A percentile compares a stretch with the other conserved stretches of the same genome.
These are phyloP conservation scores for Ascomycota sp. DNA, from an alignment of 2,329 filamentous ascomycete genomes.

Conservation along the genomic window DNA sequence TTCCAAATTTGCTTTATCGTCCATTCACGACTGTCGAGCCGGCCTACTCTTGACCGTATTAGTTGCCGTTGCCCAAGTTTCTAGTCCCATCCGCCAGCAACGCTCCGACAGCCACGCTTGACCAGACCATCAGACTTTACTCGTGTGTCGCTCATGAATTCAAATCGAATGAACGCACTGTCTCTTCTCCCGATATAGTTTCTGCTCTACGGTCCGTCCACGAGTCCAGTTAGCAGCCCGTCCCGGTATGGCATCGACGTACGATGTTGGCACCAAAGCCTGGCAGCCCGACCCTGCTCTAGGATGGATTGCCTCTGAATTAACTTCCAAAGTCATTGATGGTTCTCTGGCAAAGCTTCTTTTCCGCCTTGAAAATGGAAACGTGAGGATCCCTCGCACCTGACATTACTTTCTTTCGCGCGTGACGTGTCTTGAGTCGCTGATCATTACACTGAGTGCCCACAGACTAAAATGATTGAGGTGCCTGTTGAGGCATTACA, in stretches of 20 bases:
- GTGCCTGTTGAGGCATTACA: constrained; percentile 56
- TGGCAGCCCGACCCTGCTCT: constrained; percentile 95
- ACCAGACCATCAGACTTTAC: no score
- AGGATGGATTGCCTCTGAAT: constrained; percentile 93
- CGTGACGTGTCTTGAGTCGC: neutral
- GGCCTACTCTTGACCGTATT: no score
- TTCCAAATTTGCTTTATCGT: no score
- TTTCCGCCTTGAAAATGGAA: constrained; percentile 79
- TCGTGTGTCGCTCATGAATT: no score
- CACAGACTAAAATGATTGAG: constrained; percentile 55
- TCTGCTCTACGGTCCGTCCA: no score
- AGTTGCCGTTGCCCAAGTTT: neutral
- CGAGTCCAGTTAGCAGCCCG: neutral
- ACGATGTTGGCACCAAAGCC: constrained; percentile 88
- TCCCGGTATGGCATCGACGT: constrained; percentile 62
- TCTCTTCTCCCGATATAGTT: no score
- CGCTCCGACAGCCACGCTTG: constrained; percentile 1
- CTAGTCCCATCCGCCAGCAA: constrained; percentile 1
- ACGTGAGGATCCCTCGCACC: constrained; percentile 30
- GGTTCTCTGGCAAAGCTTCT: constrained; percentile 72
- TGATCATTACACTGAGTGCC: neutral
- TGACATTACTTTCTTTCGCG: neutral
- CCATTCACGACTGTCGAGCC: no score
- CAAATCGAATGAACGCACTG: no score
- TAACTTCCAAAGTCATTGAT: constrained; percentile 61